These are phyloP conservation scores for Protomyces lactucae-debilis DNA, from an alignment of 1,139 yeast genomes.

Conservation along the genomic window DNA sequence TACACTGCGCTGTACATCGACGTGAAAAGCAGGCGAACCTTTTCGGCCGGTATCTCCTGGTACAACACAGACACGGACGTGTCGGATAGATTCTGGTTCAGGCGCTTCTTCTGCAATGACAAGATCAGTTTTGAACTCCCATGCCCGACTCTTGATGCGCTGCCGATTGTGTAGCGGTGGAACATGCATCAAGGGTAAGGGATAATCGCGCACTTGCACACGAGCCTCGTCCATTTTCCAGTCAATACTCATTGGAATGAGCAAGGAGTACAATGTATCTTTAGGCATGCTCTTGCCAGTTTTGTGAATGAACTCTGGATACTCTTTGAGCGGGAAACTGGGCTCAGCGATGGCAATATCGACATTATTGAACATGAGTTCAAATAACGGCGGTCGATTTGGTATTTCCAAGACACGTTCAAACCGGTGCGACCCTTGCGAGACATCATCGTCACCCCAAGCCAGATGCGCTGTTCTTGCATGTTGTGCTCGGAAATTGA, in stretches of 20 bases:
- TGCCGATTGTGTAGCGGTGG: conserved; percentile 40
- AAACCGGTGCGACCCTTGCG: conserved; percentile 41
- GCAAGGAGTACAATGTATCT: conserved; percentile 61
- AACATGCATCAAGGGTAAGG: conserved; percentile 52
- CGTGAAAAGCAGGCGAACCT: conserved; percentile 44
- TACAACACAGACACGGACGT: conserved; percentile 59
- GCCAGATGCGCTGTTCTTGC: conserved; percentile 48
- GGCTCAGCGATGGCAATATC: conserved; percentile 55
- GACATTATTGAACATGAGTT: conserved; percentile 53
- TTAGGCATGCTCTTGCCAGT: conserved; percentile 80
- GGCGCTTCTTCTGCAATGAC: conserved; percentile 54
- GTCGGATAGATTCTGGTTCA: conserved; percentile 48
- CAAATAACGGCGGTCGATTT: conserved; percentile 60
- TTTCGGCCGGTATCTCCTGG: conserved; percentile 45
- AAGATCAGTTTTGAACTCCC: conserved; percentile 40
- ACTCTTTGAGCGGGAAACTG: conserved; percentile 48
- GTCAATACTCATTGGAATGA: conserved; percentile 58
- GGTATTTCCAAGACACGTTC: conserved; percentile 56
- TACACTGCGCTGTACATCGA: conserved; percentile 69
- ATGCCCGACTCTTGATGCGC: conserved; percentile 36
- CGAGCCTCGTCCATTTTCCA: conserved; percentile 51
- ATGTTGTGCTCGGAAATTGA: conserved; percentile 31
- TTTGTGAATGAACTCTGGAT: conserved; percentile 59
- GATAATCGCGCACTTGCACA: conserved; percentile 62
- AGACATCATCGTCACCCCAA: conserved; percentile 43